Base-by-base conservation (phyloP, 2,329 filamentous ascomycete species). In the Aspergillus viridinutans region DNA sequence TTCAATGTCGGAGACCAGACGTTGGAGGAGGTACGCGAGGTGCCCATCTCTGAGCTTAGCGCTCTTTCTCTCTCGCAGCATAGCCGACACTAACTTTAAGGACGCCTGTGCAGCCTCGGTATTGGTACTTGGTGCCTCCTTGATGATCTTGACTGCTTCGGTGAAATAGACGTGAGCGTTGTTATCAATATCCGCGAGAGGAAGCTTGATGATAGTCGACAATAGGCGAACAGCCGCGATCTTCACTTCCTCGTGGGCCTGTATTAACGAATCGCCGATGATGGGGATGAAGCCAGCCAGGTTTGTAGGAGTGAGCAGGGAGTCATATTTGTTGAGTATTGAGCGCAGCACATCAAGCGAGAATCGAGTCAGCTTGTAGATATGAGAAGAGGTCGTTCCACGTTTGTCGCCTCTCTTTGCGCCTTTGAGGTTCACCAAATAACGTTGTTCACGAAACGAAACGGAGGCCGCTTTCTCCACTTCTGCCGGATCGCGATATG, bases 201-300 rank as follows among this genome's bases (percentile, higher is more conserved):
- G 90, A 4, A 97, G 88, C 69, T 90, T 93, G 73, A 92, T 87
- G 58, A 97, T 87, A 1, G 90, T 87, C 0, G 87, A 88, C 26
- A 99, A 80, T n/a, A 97, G 79, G 61, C 92, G 87, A 69, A 97
- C 87, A 10, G 91, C 87, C 1, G 93, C 88, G 35, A 95, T 85
- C 76, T 95, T 94, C 58, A 99, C 89, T 70, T 99, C 94, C 68
- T 97, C 93, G 68, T 97, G 90, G 1, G 86, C 87, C 63, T 86
- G 87, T 7, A 96, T 81, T 47, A 97, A 80, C 0, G 90, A 86
- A 73, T 99, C 94, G 54, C 93, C 92, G 35, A 97, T 82, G 57
- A 97, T 87, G 0, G 92, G 91, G 51, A 99, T 78, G 68, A 97
- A 97, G 0, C 92, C 93, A 47, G 85, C 79, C 49, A 99, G 77